These are phyloP conservation scores for Xerophyta viscosa DNA, from an alignment of 106 monocot species.

Conservation along the genomic window DNA sequence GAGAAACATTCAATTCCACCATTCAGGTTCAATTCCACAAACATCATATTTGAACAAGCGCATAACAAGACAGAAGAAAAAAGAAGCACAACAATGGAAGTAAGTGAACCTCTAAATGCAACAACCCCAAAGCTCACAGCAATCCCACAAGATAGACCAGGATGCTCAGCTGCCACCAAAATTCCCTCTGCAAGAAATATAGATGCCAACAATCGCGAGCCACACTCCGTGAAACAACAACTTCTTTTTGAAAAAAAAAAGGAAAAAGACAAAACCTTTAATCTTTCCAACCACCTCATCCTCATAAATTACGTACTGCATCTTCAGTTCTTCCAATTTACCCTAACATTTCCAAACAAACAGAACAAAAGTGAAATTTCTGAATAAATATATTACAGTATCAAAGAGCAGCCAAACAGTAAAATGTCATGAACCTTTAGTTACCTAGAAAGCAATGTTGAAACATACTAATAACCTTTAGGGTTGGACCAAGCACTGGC, in stretches of 20 bases:
- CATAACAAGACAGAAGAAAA: neutral
- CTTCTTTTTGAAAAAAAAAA: neutral
- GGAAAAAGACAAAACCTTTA: slow-evolving; percentile 1
- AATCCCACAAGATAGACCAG: slow-evolving; percentile 1
- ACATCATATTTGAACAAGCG: neutral
- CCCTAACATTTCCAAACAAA: neutral
- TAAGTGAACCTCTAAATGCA: slow-evolving; percentile 1
- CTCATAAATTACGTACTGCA: slow-evolving; percentile 1
- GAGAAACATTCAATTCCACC: too few relatives aligned
- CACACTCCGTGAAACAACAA: neutral
- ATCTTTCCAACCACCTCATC: neutral
- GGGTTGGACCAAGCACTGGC: too few relatives aligned
- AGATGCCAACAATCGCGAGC: neutral
- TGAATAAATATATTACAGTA: too few relatives aligned
- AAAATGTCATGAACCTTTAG: too few relatives aligned
- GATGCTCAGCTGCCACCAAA: slow-evolving; percentile 1
- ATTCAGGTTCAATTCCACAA: too few relatives aligned
- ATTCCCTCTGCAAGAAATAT: neutral
- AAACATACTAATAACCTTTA: too few relatives aligned
- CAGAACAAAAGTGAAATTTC: too few relatives aligned
- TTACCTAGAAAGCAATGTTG: too few relatives aligned
- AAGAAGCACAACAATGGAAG: slow-evolving; percentile 1
- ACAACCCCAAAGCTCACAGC: neutral
- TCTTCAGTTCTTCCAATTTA: neutral
- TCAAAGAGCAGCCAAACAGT: too few relatives aligned